phyloP scores from a whole-genome alignment of 768 basidiomycete species.

The Mycena vitilis region DNA sequence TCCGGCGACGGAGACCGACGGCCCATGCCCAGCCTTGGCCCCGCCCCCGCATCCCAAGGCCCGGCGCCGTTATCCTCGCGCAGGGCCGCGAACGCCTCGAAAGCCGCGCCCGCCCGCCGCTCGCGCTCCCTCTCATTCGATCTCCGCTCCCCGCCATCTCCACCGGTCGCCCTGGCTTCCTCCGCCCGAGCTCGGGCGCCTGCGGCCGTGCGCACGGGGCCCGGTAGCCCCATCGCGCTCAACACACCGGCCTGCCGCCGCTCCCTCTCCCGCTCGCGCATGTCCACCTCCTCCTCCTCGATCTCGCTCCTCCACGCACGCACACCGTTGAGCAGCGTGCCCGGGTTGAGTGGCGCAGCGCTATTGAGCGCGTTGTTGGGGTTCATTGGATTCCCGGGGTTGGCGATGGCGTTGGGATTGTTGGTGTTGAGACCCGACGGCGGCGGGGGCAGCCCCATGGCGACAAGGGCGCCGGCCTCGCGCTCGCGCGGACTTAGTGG shows the following conservation, averaged over 20 bases:
- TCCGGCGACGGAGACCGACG: constrained; percentile 18
- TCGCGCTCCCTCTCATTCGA: constrained; percentile 52
- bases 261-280: constrained; percentile 46
- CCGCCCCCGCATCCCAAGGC: background rate
- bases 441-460: constrained; percentile 55
- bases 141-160: background rate
- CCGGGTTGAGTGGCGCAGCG: background rate
- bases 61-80: no score
- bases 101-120: constrained; percentile 50
- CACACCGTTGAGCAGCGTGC: constrained; percentile 24
- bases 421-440: background rate
- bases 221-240: constrained; percentile 27
- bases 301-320: constrained; percentile 11
- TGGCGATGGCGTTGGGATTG: background rate
- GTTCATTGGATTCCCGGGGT: background rate
- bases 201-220: constrained; percentile 14
- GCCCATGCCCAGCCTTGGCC: constrained; percentile 44
- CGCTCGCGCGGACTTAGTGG: constrained; percentile 57
- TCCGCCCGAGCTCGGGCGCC: background rate
- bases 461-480: constrained; percentile 58
- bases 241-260: constrained; percentile 32
- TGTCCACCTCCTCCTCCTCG: constrained; percentile 11
- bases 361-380: background rate
- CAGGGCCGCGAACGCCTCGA: constrained; percentile 15
- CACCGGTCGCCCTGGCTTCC: constrained; percentile 21